Evolutionary conservation across 2,329 filamentous ascomycete genomes (phyloP).

Genomic region (Fusarium luffae): DNA sequence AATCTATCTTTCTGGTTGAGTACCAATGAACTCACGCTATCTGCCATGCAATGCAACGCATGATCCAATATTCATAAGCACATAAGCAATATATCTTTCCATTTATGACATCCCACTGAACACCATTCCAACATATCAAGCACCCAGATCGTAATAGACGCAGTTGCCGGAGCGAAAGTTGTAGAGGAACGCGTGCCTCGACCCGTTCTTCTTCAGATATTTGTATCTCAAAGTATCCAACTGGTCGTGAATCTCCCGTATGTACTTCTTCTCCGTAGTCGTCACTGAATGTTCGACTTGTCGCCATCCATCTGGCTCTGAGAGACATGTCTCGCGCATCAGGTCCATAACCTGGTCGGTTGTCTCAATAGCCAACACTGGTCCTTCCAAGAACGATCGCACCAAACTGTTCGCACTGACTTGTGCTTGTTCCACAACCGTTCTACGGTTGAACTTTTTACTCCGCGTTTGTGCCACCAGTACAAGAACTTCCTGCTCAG

Average conservation of each 20-base stretch:
- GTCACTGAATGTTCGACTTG: slow-evolving; percentile 81
- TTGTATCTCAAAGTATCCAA: slow-evolving; percentile 70
- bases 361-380: slow-evolving; percentile 88
- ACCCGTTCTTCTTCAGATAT: slow-evolving; percentile 65
- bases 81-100: neutral
- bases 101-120: neutral
- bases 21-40: neutral
- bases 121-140: slow-evolving; percentile 28
- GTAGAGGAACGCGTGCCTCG: slow-evolving; percentile 85
- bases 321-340: slow-evolving; percentile 78
- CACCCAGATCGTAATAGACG: slow-evolving; percentile 83
- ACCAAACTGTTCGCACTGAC: slow-evolving; percentile 69
- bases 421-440: slow-evolving; percentile 84
- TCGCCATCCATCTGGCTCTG: slow-evolving; percentile 86
- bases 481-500: slow-evolving; percentile 83
- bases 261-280: slow-evolving; percentile 81
- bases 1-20: neutral
- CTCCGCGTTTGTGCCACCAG: slow-evolving; percentile 82
- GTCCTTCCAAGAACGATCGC: slow-evolving; percentile 77
- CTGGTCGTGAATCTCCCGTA: slow-evolving; percentile 84
- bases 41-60: slow-evolving; percentile 1
- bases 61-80: neutral
- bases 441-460: slow-evolving; percentile 91
- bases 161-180: slow-evolving; percentile 88
- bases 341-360: slow-evolving; percentile 84